Evolutionary conservation across 345 rosid genomes (phyloP), one percentile per base, ranked within the genome.

Genomic region (Arabis alpina): DNA sequence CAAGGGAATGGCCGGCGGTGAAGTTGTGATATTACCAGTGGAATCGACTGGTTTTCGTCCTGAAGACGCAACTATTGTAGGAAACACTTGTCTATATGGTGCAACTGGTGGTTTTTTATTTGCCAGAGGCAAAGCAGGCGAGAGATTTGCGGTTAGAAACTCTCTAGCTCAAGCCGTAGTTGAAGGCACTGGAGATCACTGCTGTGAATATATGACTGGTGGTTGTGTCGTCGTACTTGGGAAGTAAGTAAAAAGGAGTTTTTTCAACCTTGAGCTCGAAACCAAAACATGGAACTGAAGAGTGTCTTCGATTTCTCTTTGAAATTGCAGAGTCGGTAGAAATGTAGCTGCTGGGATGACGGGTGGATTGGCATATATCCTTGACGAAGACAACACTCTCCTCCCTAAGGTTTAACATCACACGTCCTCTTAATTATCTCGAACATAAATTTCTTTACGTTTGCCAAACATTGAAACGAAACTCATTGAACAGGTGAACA

Each of bases 321-420:
- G 47, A 49, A 56, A 70, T 82, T 63, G 73, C 95, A 94, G 99
- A 77, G 99, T 91, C 66, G 99, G 99, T 56, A 84, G 99, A 81
- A 94, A 94, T 70, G 99, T 94, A 57, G 97, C 97, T 64, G 99
- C 99, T 30, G 99, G 99, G 43, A 94, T 94, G 99, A 94, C 99
- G 4, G 99, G 99, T 77, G 99, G 99, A 57, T 79, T 94, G 74
- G 89, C 95, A 28, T 94, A 94, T 77, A 72, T 94, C 43, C 93
- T 94, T 10, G 99, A 94, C 71, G 97, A 91, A 74, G 95, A 91
- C 66, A 77, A 89, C 67, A 82, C 91, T 75, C 80, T 94, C 41
- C 83, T 94, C 47, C 89, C 99, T 74, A 94, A 94, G 97, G 99
- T 93, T 56, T 57, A 61, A 61, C 70, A 40, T 61, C 44, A 39